These are phyloP conservation scores for Linum trigynum DNA, from an alignment of 345 rosid genomes.

Conservation along the genomic window DNA sequence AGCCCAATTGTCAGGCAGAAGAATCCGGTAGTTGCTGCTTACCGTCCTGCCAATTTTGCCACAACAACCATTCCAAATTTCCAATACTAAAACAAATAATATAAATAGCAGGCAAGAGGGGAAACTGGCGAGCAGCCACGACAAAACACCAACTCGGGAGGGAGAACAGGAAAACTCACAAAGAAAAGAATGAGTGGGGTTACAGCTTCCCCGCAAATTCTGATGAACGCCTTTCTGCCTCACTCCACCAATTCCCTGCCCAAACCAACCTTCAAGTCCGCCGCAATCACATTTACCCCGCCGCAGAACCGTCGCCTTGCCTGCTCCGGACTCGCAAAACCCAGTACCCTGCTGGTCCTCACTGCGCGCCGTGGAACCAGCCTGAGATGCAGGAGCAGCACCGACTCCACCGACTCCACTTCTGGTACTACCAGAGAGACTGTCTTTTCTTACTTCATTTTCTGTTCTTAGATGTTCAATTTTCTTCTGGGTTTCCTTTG, in stretches of 20 bases:
- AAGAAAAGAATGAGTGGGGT: constrained; percentile 13
- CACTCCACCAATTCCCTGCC: constrained; percentile 1
- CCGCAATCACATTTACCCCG: too few relatives aligned
- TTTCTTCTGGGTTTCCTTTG: not conserved
- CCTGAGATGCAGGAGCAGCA: constrained; percentile 14
- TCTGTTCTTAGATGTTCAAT: not conserved
- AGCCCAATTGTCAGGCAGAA: too few relatives aligned
- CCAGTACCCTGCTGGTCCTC: constrained; percentile 1
- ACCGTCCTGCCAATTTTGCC: too few relatives aligned
- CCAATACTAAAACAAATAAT: too few relatives aligned
- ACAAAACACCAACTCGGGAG: too few relatives aligned
- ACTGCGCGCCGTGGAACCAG: not conserved
- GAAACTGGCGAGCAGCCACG: too few relatives aligned
- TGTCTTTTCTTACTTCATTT: not conserved
- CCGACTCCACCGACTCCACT: constrained; percentile 4
- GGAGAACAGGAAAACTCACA: too few relatives aligned
- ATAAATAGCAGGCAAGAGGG: too few relatives aligned
- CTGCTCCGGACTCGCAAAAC: not conserved
- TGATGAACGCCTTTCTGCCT: not conserved
- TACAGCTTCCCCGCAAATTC: not conserved
- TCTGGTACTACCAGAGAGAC: constrained; percentile 2
- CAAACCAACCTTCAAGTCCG: not conserved
- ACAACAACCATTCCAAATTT: too few relatives aligned
- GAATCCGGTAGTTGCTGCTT: too few relatives aligned
- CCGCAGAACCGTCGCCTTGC: too few relatives aligned